Percentiles rank a stretch among this genome's conserved stretches.
Evolutionary conservation across 345 rosid species (phyloP).

Genomic region (Garcia nutans): DNA sequence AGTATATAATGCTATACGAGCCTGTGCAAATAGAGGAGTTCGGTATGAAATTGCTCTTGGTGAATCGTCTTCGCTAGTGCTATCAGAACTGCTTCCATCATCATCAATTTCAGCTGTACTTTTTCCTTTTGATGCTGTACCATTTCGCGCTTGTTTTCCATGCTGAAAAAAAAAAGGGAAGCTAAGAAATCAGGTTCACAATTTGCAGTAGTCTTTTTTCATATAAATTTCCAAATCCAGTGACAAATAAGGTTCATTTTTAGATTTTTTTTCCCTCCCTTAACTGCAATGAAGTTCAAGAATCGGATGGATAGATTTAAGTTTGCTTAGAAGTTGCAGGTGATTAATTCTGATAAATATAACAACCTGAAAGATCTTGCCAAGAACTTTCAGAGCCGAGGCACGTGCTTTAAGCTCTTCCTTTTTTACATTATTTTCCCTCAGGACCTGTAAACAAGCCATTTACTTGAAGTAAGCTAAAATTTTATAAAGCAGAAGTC

Average conservation of each 20-base stretch:
- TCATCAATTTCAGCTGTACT: constrained; percentile 46
- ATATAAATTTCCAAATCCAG: too few species aligned
- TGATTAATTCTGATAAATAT: background rate
- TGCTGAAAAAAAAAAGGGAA: constrained; percentile 27
- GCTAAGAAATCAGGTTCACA: background rate
- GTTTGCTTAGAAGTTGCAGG: background rate
- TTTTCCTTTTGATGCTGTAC: constrained; percentile 54
- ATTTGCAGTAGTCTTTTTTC: too few species aligned
- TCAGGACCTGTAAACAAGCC: constrained; percentile 50
- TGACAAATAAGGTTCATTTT: too few species aligned
- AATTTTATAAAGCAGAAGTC: too few species aligned
- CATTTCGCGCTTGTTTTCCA: constrained; percentile 51
- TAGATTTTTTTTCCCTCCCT: too few species aligned
- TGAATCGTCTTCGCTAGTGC: constrained; percentile 73
- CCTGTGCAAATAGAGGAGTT: constrained; percentile 89
- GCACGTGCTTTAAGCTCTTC: constrained; percentile 80
- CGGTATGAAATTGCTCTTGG: constrained; percentile 64
- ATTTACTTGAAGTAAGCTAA: background rate
- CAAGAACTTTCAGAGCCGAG: constrained; percentile 67
- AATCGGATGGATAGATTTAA: background rate
- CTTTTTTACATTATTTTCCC: constrained; percentile 56
- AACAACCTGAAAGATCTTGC: constrained; percentile 79
- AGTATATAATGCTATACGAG: constrained; percentile 18
- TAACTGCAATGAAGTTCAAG: background rate
- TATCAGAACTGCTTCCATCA: constrained; percentile 59